phyloP scores from a whole-genome alignment of 1,284 basidiomycete genomes.

The Trichosporon sp. region DNA sequence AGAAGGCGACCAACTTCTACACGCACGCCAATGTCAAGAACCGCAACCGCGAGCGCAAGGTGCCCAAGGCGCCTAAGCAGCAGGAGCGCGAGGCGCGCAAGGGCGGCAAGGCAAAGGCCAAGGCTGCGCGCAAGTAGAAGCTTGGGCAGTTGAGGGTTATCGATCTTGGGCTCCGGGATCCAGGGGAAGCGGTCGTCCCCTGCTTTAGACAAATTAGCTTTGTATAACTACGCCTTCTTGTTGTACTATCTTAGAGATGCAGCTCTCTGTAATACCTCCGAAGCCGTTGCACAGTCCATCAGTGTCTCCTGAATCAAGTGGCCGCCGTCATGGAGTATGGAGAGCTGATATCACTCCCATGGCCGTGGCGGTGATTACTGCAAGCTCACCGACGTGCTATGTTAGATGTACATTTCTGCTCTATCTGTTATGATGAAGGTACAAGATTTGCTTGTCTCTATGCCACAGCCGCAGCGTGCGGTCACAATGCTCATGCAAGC shows the following conservation, averaged over 20 bases:
- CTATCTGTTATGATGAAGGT: neutral
- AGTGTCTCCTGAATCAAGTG: neutral
- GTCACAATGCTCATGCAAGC: slow-evolving; percentile 20
- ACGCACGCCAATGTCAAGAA: slow-evolving; percentile 81
- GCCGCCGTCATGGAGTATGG: neutral
- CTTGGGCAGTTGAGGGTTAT: too few relatives aligned
- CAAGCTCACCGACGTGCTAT: too few relatives aligned
- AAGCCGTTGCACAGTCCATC: neutral
- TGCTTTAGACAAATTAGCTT: neutral
- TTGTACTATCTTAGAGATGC: neutral
- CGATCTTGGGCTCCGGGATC: neutral
- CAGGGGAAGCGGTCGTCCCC: too few relatives aligned
- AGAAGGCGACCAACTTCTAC: slow-evolving; percentile 89
- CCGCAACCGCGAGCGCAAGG: slow-evolving; percentile 55
- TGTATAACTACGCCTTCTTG: neutral
- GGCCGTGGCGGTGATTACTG: too few relatives aligned
- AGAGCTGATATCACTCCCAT: too few relatives aligned
- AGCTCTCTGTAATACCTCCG: neutral
- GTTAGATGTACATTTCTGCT: neutral
- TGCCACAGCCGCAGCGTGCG: neutral
- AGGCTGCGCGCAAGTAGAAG: slow-evolving; percentile 9
- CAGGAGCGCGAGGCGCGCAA: slow-evolving; percentile 17
- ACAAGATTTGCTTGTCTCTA: neutral
- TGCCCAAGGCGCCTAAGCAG: slow-evolving; percentile 30
- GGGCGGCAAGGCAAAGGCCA: neutral